phyloP scores from a whole-genome alignment of 306 rosid genomes.

The Quercus berberidifolia region DNA sequence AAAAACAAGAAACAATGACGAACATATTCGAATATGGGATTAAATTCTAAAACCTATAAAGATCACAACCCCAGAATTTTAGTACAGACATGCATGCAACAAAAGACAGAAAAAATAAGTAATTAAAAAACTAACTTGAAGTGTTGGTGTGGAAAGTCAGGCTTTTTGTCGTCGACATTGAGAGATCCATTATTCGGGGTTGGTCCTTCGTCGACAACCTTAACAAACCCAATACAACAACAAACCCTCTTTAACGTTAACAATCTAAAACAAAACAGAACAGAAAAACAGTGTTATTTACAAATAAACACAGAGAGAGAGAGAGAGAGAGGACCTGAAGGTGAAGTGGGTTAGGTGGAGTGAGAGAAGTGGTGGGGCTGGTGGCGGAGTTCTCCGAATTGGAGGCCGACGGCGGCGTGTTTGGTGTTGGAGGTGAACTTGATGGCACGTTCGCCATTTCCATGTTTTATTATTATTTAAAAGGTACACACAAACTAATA shows the following conservation, averaged over 20 bases:
- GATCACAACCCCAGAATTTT: not conserved
- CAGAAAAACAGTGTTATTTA: not conserved
- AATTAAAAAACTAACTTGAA: constrained; percentile 39
- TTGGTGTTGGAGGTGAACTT: constrained; percentile 27
- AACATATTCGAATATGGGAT: not conserved
- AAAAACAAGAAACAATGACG: not conserved
- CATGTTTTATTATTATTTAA: no score
- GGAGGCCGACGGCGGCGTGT: constrained; percentile 40
- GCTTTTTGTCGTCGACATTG: constrained; percentile 39
- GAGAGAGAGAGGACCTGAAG: constrained; percentile 37
- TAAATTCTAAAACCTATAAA: not conserved
- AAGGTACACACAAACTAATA: no score
- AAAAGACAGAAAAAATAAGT: not conserved
- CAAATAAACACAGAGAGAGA: constrained; percentile 12
- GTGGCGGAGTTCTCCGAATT: constrained; percentile 39
- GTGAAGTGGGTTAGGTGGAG: constrained; percentile 26
- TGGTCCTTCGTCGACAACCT: constrained; percentile 34
- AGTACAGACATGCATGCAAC: not conserved
- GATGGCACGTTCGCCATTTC: constrained; percentile 41
- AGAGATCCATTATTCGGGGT: constrained; percentile 29
- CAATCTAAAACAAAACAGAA: constrained; percentile 12
- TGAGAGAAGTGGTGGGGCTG: constrained; percentile 27
- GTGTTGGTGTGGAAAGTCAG: constrained; percentile 28
- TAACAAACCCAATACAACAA: not conserved
- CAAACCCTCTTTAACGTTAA: constrained; percentile 13